Conservation (phyloP, 2,329 filamentous ascomycete genomes). For the Capronia americana region DNA sequence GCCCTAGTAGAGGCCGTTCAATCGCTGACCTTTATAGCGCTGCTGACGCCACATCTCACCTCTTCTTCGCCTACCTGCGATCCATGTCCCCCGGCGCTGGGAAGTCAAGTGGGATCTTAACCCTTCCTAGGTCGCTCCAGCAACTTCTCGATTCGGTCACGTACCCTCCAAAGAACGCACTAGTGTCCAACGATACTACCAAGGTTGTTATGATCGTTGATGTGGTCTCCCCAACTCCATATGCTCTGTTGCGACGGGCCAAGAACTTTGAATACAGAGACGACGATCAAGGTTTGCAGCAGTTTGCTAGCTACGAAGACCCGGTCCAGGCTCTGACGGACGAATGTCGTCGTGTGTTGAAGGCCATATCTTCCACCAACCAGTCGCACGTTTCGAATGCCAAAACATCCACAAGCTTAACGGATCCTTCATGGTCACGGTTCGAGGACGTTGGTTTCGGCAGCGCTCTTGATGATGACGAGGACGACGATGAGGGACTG, state of each 20-base stretch:
- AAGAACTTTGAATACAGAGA: slow-evolving; percentile 96
- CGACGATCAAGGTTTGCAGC: slow-evolving; percentile 80
- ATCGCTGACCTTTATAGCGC: slow-evolving; percentile 62
- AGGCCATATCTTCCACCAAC: slow-evolving; percentile 85
- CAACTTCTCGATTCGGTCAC: slow-evolving; percentile 90
- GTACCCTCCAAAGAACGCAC: slow-evolving; percentile 79
- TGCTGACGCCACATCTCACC: slow-evolving; percentile 91
- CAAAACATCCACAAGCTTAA: slow-evolving; percentile 73
- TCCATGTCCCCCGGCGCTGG: slow-evolving; percentile 80
- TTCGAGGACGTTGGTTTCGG: slow-evolving; percentile 96
- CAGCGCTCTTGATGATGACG: slow-evolving; percentile 72
- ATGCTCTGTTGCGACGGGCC: slow-evolving; percentile 84
- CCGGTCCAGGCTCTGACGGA: slow-evolving; percentile 87
- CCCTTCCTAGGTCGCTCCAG: slow-evolving; percentile 87
- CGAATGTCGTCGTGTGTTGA: slow-evolving; percentile 89
- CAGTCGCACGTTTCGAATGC: slow-evolving; percentile 77
- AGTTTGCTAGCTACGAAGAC: slow-evolving; percentile 88
- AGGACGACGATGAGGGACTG: slow-evolving; percentile 68
- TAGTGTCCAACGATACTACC: slow-evolving; percentile 80
- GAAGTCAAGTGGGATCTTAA: slow-evolving; percentile 77
- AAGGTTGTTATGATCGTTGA: slow-evolving; percentile 98
- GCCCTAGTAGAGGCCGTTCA: background rate
- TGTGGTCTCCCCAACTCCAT: slow-evolving; percentile 90
- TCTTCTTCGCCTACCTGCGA: slow-evolving; percentile 96
- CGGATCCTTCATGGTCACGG: slow-evolving; percentile 92